These are phyloP conservation scores for Cladosporium velox DNA, from an alignment of 2,329 filamentous ascomycete species.

Conservation along the genomic window DNA sequence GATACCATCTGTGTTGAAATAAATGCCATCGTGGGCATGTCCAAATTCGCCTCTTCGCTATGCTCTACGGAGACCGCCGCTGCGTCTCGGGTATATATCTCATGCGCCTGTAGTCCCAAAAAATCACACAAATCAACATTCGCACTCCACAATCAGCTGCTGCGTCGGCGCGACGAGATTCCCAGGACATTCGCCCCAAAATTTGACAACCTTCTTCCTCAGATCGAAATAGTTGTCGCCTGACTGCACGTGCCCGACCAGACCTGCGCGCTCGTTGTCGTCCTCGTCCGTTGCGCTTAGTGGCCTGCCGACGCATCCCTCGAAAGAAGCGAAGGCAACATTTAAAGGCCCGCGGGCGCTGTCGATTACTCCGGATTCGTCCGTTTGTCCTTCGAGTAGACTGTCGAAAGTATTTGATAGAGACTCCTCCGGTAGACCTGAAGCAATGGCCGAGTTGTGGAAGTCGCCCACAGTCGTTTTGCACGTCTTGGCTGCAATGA, in stretches of 20 bases:
- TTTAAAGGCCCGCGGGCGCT: background rate
- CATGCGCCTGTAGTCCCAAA: slow-evolving; percentile 1
- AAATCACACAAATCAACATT: slow-evolving; percentile 2
- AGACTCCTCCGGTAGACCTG: slow-evolving; percentile 1
- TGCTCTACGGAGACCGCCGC: background rate
- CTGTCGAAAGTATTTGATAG: slow-evolving; percentile 6
- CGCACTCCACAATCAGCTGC: slow-evolving; percentile 11
- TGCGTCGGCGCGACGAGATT: slow-evolving; percentile 10
- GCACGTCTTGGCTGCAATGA: slow-evolving; percentile 8
- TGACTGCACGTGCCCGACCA: slow-evolving; percentile 14
- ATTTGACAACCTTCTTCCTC: slow-evolving; percentile 8
- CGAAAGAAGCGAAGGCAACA: slow-evolving; percentile 9
- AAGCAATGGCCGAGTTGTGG: slow-evolving; percentile 8
- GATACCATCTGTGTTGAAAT: background rate
- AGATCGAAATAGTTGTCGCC: slow-evolving; percentile 14
- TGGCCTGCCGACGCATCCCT: slow-evolving; percentile 13
- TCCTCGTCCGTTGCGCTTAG: background rate
- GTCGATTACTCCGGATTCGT: slow-evolving; percentile 1
- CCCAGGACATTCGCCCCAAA: slow-evolving; percentile 10
- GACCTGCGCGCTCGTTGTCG: slow-evolving; percentile 1
- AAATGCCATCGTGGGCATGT: background rate
- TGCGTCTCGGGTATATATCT: slow-evolving; percentile 6
- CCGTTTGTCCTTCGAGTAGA: slow-evolving; percentile 4
- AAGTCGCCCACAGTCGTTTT: slow-evolving; percentile 12
- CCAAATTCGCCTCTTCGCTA: background rate